Evolutionary conservation across 1,284 basidiomycete species (phyloP).

Genomic region (Trichosporon coremiiforme): DNA sequence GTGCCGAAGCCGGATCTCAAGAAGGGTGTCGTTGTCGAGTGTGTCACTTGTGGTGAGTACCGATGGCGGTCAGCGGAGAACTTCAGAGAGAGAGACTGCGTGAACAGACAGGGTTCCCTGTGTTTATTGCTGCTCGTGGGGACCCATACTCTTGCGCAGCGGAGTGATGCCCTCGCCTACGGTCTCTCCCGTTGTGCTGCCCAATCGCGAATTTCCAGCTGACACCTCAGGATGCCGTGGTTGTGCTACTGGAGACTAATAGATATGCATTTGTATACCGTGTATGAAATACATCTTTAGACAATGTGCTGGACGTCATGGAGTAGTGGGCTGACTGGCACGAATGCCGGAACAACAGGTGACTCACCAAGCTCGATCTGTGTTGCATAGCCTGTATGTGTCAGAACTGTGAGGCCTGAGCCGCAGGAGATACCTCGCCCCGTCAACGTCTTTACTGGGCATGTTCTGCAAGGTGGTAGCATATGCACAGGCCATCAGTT

Average conservation of each 20-base stretch:
- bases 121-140: too few relatives aligned
- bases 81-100: too few relatives aligned
- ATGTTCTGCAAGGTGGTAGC: not conserved
- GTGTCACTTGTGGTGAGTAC: constrained; percentile 86
- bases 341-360: not conserved
- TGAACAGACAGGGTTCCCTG: too few relatives aligned
- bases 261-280: constrained; percentile 16
- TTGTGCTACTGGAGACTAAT: constrained; percentile 17
- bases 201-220: not conserved
- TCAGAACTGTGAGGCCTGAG: too few relatives aligned
- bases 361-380: not conserved
- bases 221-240: constrained; percentile 11
- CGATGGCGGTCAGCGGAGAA: too few relatives aligned
- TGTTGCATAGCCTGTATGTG: too few relatives aligned
- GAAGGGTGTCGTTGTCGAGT: constrained; percentile 91
- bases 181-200: too few relatives aligned
- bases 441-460: not conserved
- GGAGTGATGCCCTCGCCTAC: too few relatives aligned
- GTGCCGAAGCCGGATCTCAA: constrained; percentile 94
- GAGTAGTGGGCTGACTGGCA: not conserved
- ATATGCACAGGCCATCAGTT: not conserved
- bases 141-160: too few relatives aligned
- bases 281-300: not conserved
- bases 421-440: too few relatives aligned
- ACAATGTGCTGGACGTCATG: too few relatives aligned